A percentile compares a stretch with the other conserved stretches of the same genome.
Conservation (phyloP, 2,329 filamentous ascomycete species). For the Venturia nashicola region DNA sequence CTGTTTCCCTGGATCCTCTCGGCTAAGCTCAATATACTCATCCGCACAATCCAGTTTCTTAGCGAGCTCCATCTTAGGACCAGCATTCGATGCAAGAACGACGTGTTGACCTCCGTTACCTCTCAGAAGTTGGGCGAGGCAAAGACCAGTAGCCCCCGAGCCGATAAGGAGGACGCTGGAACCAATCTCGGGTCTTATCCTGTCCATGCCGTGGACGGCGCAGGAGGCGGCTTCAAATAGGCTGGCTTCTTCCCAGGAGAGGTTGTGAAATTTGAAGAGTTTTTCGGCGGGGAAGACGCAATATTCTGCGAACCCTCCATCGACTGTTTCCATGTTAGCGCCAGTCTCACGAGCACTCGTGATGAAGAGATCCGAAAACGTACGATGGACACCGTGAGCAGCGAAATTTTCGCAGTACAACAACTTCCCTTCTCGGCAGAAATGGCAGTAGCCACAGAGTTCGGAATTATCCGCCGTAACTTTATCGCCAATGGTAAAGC, state of each 20-base stretch:
- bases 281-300: conserved; percentile 41
- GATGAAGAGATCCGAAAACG: conserved; percentile 6
- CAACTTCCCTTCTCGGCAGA: conserved; percentile 56
- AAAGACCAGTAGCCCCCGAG: conserved; percentile 53
- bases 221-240: conserved; percentile 60
- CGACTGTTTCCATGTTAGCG: conserved; percentile 29
- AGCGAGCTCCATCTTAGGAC: conserved; percentile 60
- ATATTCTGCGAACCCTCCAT: conserved; percentile 64
- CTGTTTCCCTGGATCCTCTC: conserved; percentile 41
- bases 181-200: conserved; percentile 54
- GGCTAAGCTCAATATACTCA: conserved; percentile 34
- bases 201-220: conserved; percentile 57
- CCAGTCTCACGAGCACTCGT: conserved; percentile 13
- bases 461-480: conserved; percentile 51
- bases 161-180: conserved; percentile 55
- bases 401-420: conserved; percentile 59
- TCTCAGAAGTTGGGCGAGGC: conserved; percentile 49
- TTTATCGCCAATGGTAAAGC: conserved; percentile 49
- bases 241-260: conserved; percentile 56
- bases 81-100: conserved; percentile 55
- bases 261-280: conserved; percentile 54
- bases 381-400: conserved; percentile 49
- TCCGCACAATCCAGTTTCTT: conserved; percentile 35
- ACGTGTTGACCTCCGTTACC: conserved; percentile 58
- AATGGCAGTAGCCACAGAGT: conserved; percentile 60